phyloP scores from a whole-genome alignment of 2,329 filamentous ascomycete species.

The Phaeosphaeriaceae sp. region DNA sequence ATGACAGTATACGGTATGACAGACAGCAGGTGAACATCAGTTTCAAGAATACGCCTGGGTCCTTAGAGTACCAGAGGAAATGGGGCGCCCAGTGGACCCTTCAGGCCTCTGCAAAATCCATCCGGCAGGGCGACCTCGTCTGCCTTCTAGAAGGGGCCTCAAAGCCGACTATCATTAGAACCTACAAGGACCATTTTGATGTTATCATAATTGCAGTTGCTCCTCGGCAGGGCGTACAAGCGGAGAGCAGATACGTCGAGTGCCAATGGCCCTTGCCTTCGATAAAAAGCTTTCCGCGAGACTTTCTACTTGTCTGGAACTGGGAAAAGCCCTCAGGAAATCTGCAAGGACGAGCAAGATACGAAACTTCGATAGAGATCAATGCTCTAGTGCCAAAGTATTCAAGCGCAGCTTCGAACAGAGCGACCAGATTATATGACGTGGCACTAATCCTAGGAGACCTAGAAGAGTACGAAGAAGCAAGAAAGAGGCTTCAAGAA shows the following conservation, averaged over 20 bases:
- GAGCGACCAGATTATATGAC: conserved; percentile 7
- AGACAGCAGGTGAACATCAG: conserved; percentile 8
- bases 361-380: not conserved
- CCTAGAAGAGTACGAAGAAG: not conserved
- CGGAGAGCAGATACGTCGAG: not conserved
- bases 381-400: not conserved
- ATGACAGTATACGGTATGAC: conserved; percentile 1
- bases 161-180: conserved; percentile 17
- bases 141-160: conserved; percentile 5
- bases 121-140: not conserved
- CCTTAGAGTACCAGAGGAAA: too few species aligned
- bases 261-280: conserved; percentile 3
- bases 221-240: not conserved
- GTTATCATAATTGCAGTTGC: conserved; percentile 8
- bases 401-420: conserved; percentile 1
- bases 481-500: conserved; percentile 7
- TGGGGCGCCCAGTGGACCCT: conserved; percentile 6
- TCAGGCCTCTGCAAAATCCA: conserved; percentile 10
- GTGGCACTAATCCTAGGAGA: conserved; percentile 9
- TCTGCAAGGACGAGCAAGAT: conserved; percentile 1
- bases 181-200: conserved; percentile 6
- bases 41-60: not conserved
- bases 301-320: conserved; percentile 1
- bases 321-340: not conserved
- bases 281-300: conserved; percentile 2